Conservation (phyloP, 108 stramenopile species). For the Nannochloropsis salina region DNA sequence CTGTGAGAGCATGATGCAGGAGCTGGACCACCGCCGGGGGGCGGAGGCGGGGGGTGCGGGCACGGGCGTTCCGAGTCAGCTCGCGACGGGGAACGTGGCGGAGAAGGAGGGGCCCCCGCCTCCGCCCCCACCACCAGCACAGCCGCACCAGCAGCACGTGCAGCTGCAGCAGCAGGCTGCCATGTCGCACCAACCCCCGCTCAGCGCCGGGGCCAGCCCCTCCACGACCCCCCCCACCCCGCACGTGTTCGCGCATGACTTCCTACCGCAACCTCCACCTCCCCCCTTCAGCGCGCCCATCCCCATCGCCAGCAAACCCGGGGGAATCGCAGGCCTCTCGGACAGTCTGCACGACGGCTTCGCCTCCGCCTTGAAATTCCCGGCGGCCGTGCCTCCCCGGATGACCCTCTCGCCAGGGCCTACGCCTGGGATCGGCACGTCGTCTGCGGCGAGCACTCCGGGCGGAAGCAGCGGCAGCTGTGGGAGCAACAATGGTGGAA, state of each 20-base stretch:
- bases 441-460: background rate
- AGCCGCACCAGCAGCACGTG: background rate
- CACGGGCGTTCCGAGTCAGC: background rate
- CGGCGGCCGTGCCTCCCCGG: background rate
- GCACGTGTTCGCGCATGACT: background rate
- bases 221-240: background rate
- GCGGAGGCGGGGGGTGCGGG: background rate
- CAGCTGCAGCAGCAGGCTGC: background rate
- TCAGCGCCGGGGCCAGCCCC: background rate
- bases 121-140: background rate
- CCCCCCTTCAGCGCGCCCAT: background rate
- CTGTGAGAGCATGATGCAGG: background rate
- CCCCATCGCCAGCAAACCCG: background rate
- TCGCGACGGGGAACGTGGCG: background rate
- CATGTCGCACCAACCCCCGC: background rate
- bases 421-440: background rate
- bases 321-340: background rate
- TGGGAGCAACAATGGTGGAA: background rate
- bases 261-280: background rate
- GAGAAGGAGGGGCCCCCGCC: background rate
- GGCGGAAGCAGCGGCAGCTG: background rate
- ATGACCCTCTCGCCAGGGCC: background rate
- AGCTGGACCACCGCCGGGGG: background rate
- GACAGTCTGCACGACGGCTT: conserved; percentile 3
- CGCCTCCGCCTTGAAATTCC: background rate